Evolutionary conservation across 306 rosid genomes (phyloP).

Genomic region (Rosa persica): DNA sequence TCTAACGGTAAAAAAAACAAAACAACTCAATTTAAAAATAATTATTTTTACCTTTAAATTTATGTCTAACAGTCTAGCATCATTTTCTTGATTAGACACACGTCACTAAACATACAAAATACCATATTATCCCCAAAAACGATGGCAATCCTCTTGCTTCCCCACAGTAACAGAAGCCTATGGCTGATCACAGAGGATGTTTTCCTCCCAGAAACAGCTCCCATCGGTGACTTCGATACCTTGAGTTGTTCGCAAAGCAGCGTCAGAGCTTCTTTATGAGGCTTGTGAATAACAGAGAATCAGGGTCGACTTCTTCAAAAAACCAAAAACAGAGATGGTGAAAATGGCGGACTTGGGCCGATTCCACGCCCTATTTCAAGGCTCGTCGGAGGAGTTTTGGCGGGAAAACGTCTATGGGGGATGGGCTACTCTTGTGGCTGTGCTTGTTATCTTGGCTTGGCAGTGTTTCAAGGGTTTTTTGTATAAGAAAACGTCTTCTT

Average conservation of each 20-base stretch:
- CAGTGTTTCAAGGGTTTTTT: conserved; percentile 29
- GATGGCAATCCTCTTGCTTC: no score
- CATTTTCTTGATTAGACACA: no score
- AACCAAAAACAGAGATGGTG: neutral
- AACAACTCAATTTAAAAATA: no score
- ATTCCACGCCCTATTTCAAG: neutral
- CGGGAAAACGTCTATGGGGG: conserved; percentile 47
- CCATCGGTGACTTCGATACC: neutral
- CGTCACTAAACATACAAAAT: neutral
- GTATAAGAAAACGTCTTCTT: conserved; percentile 19
- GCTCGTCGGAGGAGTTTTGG: conserved; percentile 35
- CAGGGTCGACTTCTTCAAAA: neutral
- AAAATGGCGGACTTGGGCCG: conserved; percentile 6
- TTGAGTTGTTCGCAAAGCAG: conserved; percentile 10
- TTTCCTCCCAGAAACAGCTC: neutral
- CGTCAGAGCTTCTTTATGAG: neutral
- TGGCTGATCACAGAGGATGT: neutral
- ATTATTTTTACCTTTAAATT: no score
- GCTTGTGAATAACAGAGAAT: neutral
- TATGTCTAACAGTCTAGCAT: no score
- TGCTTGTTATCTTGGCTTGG: conserved; percentile 45
- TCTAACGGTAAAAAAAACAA: no score
- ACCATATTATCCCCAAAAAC: neutral
- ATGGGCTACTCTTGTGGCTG: conserved; percentile 47
- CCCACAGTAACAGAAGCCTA: neutral